Evolutionary conservation across 2,329 filamentous ascomycete genomes (phyloP).

Genomic region (Aspergillus neotritici): DNA sequence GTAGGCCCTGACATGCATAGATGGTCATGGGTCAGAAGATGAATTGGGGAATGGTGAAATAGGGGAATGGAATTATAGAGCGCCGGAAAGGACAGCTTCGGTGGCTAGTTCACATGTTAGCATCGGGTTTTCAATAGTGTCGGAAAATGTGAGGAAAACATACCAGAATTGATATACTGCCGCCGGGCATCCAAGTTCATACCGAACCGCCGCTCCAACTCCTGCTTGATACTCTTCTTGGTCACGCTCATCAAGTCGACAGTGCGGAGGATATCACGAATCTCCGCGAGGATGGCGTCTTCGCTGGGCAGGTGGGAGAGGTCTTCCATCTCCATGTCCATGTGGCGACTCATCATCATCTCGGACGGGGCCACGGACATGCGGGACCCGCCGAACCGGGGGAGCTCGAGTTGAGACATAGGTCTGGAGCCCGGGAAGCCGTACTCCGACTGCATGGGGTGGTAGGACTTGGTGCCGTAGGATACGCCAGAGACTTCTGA

Average conservation of each 20-base stretch:
- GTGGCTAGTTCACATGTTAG: slow-evolving; percentile 53
- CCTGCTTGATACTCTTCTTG: slow-evolving; percentile 95
- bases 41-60: background rate
- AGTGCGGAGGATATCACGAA: slow-evolving; percentile 83
- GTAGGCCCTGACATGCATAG: too few species aligned
- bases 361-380: slow-evolving; percentile 78
- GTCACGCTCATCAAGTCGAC: slow-evolving; percentile 97
- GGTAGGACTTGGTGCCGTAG: slow-evolving; percentile 78
- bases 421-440: slow-evolving; percentile 58
- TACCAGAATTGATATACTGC: slow-evolving; percentile 90
- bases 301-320: slow-evolving; percentile 75
- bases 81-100: slow-evolving; percentile 71
- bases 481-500: slow-evolving; percentile 91
- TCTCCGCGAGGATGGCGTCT: slow-evolving; percentile 85
- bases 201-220: slow-evolving; percentile 85
- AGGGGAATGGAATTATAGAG: slow-evolving; percentile 49
- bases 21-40: too few species aligned
- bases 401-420: slow-evolving; percentile 56
- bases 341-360: slow-evolving; percentile 57
- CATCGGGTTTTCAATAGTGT: background rate
- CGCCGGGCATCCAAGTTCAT: slow-evolving; percentile 80
- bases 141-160: slow-evolving; percentile 28
- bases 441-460: slow-evolving; percentile 64
- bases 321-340: slow-evolving; percentile 69
- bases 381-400: slow-evolving; percentile 53